Evolutionary conservation across 2,329 filamentous ascomycete genomes (phyloP).

Genomic region (Mycocentrospora acerina): DNA sequence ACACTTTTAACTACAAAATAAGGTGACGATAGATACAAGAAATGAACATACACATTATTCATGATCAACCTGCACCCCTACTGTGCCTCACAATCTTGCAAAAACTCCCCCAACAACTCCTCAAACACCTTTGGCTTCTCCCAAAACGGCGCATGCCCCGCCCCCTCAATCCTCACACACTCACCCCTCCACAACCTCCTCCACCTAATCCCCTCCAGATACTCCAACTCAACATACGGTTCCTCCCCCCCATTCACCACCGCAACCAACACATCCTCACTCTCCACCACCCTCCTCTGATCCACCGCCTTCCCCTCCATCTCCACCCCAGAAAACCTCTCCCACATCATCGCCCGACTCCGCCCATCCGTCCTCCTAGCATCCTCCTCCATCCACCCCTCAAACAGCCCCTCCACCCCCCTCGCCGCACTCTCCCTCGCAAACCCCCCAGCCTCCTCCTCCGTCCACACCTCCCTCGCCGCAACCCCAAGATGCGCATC

Average conservation of each 20-base stretch:
- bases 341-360: conserved; percentile 27
- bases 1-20: no score
- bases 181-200: conserved; percentile 29
- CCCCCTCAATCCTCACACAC: conserved; percentile 26
- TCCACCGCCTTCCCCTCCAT: conserved; percentile 11
- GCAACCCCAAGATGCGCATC: conserved; percentile 13
- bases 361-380: conserved; percentile 29
- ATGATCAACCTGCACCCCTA: no score
- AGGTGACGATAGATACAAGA: no score
- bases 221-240: conserved; percentile 35
- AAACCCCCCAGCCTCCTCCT: conserved; percentile 19
- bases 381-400: conserved; percentile 29
- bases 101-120: conserved; percentile 17
- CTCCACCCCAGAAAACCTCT: conserved; percentile 14
- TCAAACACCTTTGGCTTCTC: conserved; percentile 22
- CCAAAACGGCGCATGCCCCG: conserved; percentile 37
- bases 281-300: conserved; percentile 23
- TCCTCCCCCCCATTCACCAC: conserved; percentile 35
- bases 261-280: conserved; percentile 19
- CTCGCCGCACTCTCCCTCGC: conserved; percentile 13
- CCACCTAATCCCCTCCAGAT: conserved; percentile 29
- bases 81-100: conserved; percentile 13
- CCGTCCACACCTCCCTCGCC: conserved; percentile 15
- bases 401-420: conserved; percentile 12
- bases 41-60: no score